Base-by-base conservation (phyloP, 768 basidiomycete species). In the Hebeloma cylindrosporum region DNA sequence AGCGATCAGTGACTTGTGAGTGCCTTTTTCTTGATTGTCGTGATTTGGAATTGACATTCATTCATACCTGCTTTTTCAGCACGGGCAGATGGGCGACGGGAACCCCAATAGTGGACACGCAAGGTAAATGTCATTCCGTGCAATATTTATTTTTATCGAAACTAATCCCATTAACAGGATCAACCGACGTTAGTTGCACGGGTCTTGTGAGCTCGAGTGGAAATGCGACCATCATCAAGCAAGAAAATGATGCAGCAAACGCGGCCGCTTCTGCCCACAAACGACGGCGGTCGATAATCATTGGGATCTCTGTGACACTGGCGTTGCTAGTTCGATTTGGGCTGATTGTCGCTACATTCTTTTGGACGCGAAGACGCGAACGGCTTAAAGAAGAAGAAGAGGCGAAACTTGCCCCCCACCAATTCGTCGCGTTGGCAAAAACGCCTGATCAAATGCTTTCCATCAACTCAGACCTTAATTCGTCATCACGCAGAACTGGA, bases 1-100 rank as follows among this genome's bases (percentile, higher is more conserved):
- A 30, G 57, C 68, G 13, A 58, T 72, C 48, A 62, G 61, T 44
- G 71, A 77, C 55, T 54, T 61, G 77, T 77, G 49, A 67, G 78
- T 67, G 7, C 33, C 35, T 26, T 68, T 70, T 2, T 28, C 10
- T n/a, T 17, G n/a, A 28, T 37, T 25, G 13, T 14, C 27, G 22
- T 45, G 22, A 18, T 23, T 22, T 41, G 23, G 26, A 20, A 21
- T 20, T 34, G 11, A 22, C 43, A 27, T 21, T 37, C 23, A 37
- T 45, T 44, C 31, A 20, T 22, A 9, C 20, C 9, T 21, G 27
- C 20, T 28, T 43, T 29, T 37, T 29, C 47, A 77, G 75, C 25
- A 66, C 64, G 22, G 73, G 71, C n/a, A 59, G 62, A 38, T 70
- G 69, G 67, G 71, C 68, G 11, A 48, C 43, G 3, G 65, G 65